These are phyloP conservation scores for Cercophora scortea DNA, from an alignment of 495 filamentous ascomycete species.

Conservation along the genomic window DNA sequence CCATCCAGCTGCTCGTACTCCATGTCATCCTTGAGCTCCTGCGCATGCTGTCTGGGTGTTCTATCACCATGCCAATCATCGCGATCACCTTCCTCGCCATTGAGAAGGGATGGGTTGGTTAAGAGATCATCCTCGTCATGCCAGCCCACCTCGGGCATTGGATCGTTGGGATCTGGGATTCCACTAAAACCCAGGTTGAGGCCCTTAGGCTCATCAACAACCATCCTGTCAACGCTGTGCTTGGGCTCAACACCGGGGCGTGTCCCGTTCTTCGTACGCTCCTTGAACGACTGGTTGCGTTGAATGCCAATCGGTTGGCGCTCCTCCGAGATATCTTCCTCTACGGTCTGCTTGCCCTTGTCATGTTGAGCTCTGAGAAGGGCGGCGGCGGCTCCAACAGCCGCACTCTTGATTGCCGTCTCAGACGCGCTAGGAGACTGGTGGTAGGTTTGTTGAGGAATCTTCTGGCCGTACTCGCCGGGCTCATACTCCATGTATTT, in stretches of 20 bases:
- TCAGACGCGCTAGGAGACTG: constrained; percentile 42
- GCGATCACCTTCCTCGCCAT: constrained; percentile 26
- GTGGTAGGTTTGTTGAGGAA: constrained; percentile 30
- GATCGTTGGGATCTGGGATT: constrained; percentile 51
- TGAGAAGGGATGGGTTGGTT: constrained; percentile 32
- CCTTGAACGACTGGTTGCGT: constrained; percentile 48
- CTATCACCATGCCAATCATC: constrained; percentile 29
- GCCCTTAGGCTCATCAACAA: constrained; percentile 14
- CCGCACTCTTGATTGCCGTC: constrained; percentile 43
- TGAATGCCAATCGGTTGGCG: constrained; percentile 29
- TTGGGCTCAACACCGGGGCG: constrained; percentile 58
- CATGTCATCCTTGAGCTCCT: constrained; percentile 23
- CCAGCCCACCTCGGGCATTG: constrained; percentile 60
- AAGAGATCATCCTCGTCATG: constrained; percentile 50
- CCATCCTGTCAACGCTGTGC: constrained; percentile 63
- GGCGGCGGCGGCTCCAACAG: constrained; percentile 41
- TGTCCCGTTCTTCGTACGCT: constrained; percentile 40
- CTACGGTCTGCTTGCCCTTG: constrained; percentile 27
- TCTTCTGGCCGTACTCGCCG: constrained; percentile 47
- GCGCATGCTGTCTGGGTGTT: constrained; percentile 30
- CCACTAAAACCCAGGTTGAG: constrained; percentile 54
- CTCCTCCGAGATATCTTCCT: constrained; percentile 13
- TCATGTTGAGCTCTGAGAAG: constrained; percentile 31
- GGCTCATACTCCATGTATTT: constrained; percentile 39
- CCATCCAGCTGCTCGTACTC: constrained; percentile 21